Evolutionary conservation across 306 rosid species (phyloP), one percentile per base, ranked within the genome.

Genomic region (Sicyos edulis): DNA sequence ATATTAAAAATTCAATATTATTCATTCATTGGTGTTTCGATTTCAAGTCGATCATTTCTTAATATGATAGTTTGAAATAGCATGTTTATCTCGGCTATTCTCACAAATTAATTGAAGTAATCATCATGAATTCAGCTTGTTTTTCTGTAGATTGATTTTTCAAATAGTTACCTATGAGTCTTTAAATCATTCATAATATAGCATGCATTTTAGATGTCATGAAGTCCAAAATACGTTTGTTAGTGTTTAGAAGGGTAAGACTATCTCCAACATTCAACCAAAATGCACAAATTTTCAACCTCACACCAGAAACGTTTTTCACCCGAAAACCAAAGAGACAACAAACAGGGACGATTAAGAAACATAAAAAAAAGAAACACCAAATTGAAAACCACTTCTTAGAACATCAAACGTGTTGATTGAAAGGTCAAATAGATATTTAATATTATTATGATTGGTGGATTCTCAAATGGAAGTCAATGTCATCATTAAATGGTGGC

Each of bases 401-500:
- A 37, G n/a, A 67, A 44, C 34, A 66, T 45, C 17, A 66, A 47
- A 68, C 53, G 56, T 66, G 54, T 66, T 44, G 71, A 66, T 66
- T 42, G 71, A 11, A 42, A 42, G 37, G 55, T 66, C 71, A 66
- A 44, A 42, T 45, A 42, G 5, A 12, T 40, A 32, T 32, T 1
- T 32, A 32, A 32, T 32, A 32, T 32, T 45, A 6, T 12, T 66
- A 42, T 66, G 16, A 66, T 42, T 42, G 47, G 47, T 42, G 47
- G 47, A 66, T 5, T 66, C 49, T 15, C 14, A 66, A 66, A 11
- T 66, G 55, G 37, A 19, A 20, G 71, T 66, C 52, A 42, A 66
- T 17, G 20, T 63, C 51, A 56, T n/a, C 10, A 17, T 64, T 14
- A 64, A 40, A 42, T 65, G 52, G 37, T 65, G 52, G 71, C 54